Evolutionary conservation across 495 filamentous ascomycete genomes (phyloP).

Genomic region (Symbiotaphrina buchneri): DNA sequence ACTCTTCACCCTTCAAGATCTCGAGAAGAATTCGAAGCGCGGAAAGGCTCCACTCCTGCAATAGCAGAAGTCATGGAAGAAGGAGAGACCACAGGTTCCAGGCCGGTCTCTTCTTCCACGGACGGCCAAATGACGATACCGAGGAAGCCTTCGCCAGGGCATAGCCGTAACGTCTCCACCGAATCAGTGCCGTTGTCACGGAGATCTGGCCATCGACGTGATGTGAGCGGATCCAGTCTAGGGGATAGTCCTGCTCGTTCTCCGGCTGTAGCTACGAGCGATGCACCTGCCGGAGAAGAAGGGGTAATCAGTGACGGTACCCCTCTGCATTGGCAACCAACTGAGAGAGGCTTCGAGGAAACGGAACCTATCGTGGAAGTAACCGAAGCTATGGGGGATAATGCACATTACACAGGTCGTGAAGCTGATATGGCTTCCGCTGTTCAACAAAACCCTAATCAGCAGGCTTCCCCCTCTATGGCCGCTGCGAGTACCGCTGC

Average conservation of each 20-base stretch:
- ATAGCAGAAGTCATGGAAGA: constrained; percentile 32
- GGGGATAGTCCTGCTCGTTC: constrained; percentile 38
- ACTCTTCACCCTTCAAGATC: constrained; percentile 9
- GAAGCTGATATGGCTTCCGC: constrained; percentile 8
- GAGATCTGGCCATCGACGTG: constrained; percentile 33
- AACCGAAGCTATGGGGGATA: constrained; percentile 2
- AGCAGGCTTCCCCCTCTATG: background rate
- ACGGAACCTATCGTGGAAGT: constrained; percentile 9
- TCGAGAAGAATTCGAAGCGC: constrained; percentile 3
- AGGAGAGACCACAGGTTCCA: constrained; percentile 10
- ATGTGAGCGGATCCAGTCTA: constrained; percentile 35
- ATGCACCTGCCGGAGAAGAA: constrained; percentile 15
- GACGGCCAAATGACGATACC: constrained; percentile 5
- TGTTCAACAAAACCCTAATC: constrained; percentile 6
- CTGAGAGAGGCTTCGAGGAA: constrained; percentile 19
- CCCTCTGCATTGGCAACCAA: too few relatives aligned
- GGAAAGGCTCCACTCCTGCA: constrained; percentile 25
- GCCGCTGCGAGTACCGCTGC: constrained; percentile 1
- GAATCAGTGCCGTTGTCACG: constrained; percentile 10
- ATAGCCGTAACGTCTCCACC: constrained; percentile 4
- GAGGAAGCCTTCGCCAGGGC: constrained; percentile 13
- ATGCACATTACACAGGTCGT: constrained; percentile 6
- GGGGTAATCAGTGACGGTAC: too few relatives aligned
- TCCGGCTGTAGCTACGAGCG: constrained; percentile 23
- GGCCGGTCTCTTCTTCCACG: constrained; percentile 6